phyloP scores from a whole-genome alignment of 1,139 yeast genomes.

The Debaryomycetaceae sp. region DNA sequence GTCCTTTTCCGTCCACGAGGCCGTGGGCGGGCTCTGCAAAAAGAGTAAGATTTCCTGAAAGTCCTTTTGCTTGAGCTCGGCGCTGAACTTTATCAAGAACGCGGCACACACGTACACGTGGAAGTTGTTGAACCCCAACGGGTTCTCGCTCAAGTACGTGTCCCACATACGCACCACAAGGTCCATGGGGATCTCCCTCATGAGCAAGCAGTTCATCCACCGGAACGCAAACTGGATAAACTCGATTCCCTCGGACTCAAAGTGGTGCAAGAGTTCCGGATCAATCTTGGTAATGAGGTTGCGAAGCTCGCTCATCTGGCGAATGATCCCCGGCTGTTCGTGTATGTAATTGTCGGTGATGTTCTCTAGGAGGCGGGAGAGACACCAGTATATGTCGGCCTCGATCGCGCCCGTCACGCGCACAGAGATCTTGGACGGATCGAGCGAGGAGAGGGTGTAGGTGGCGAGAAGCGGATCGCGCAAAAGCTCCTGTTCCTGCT shows the following conservation, averaged over 20 bases:
- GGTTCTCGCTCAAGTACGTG: slow-evolving; percentile 82
- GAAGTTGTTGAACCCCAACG: slow-evolving; percentile 82
- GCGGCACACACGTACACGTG: slow-evolving; percentile 99
- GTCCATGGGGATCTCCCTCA: slow-evolving; percentile 79
- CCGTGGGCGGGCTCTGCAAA: slow-evolving; percentile 81
- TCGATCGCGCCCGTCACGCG: slow-evolving; percentile 43
- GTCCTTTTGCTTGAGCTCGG: slow-evolving; percentile 71
- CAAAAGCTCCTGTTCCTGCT: slow-evolving; percentile 16
- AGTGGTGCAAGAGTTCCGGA: slow-evolving; percentile 57
- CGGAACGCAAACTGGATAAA: slow-evolving; percentile 92
- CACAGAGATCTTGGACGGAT: slow-evolving; percentile 52
- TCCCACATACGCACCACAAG: slow-evolving; percentile 96
- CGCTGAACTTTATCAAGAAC: slow-evolving; percentile 78
- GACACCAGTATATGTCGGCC: slow-evolving; percentile 96
- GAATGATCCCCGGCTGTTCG: slow-evolving; percentile 93
- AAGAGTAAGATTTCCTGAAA: slow-evolving; percentile 90
- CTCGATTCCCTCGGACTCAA: slow-evolving; percentile 72
- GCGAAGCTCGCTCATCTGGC: slow-evolving; percentile 76
- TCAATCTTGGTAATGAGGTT: slow-evolving; percentile 78
- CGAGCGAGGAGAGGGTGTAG: slow-evolving; percentile 32
- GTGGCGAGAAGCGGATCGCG: slow-evolving; percentile 15
- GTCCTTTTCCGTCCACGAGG: slow-evolving; percentile 78
- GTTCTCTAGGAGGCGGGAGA: slow-evolving; percentile 80
- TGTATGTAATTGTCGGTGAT: slow-evolving; percentile 95
- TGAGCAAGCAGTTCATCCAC: slow-evolving; percentile 96